A percentile compares a stretch with the other conserved stretches of the same genome.
These are phyloP conservation scores for Ganoderma resinaceum DNA, from an alignment of 1,284 basidiomycete genomes.

Conservation along the genomic window DNA sequence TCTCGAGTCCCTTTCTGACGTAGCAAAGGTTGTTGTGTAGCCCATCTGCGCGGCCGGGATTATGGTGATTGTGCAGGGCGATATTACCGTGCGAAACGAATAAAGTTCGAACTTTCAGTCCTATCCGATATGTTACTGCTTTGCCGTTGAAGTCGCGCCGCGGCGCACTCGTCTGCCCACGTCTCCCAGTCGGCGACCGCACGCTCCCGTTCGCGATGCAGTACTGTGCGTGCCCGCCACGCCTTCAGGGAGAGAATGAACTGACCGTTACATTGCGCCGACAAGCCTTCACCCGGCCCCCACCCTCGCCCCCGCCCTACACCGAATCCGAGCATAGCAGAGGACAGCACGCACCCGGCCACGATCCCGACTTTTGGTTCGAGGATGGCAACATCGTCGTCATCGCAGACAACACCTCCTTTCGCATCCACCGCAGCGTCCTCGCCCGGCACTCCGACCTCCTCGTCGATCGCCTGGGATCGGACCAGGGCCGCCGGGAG, in stretches of 20 bases:
- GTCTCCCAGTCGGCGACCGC: neutral
- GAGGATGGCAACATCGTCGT: slow-evolving; percentile 13
- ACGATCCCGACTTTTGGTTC: slow-evolving; percentile 12
- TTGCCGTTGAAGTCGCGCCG: neutral
- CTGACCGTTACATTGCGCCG: neutral
- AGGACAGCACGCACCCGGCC: neutral
- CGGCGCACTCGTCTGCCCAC: too few species aligned
- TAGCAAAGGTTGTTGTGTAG: neutral
- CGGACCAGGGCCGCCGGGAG: neutral
- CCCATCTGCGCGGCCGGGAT: neutral
- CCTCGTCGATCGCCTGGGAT: neutral
- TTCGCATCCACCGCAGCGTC: slow-evolving; percentile 8
- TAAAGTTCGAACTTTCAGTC: neutral
- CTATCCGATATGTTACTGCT: neutral
- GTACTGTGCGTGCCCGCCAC: neutral
- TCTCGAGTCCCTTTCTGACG: neutral
- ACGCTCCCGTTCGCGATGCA: neutral
- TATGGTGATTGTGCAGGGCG: neutral
- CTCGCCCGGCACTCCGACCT: slow-evolving; percentile 7
- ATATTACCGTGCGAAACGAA: neutral
- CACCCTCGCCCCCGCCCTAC: neutral
- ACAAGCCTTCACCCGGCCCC: neutral
- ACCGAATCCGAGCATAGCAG: neutral
- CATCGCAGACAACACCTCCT: neutral
- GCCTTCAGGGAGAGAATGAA: neutral